Base-by-base conservation (phyloP, 225 moss, liverwort and hornwort genomes). In the Sphagnum contortum region DNA sequence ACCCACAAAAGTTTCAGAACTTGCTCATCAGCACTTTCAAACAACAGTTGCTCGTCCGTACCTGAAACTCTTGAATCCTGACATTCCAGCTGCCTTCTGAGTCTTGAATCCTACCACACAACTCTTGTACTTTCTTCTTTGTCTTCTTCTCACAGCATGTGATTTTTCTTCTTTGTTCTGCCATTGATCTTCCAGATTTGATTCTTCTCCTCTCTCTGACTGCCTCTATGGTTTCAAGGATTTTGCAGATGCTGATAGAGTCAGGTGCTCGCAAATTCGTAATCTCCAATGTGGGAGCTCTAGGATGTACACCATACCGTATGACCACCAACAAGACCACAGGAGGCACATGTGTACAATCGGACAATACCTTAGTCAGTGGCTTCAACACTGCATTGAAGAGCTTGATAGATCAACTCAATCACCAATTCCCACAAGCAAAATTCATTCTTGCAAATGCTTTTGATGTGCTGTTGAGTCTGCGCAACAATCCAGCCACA, bases 221-320 rank as follows among this genome's bases (percentile, higher is more conserved):
- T 29, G 29, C 29, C 29, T 29, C 29, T 29, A 0, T 29, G 29
- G 29, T 29, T 29, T 29, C 29, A 29, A 29, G 29, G 29, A 29
- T 29, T 29, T 29, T 29, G 29, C 79, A 82, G 86, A 70, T 64
- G 49, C 46, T 89, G 8, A 68, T 83, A 60, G 74, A 57, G 8
- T 57, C 87, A 4, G 89, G 89, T 55, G 83, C 84, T 3, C 75
- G 89, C 4, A 89, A 79, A 29, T 68, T 89, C 12, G 68, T 81
- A 5, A 0, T 89, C 6, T 72, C 83, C 6, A 76, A 79, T 7
- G 77, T 89, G 9, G 87, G 87, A 44, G 83, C 89, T 10, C 69
- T 89, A 10, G 87, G 86, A 8, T 89, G 83, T 79, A 86, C 79
- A 9, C 89, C 89, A 0, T 83, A 81, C 59, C 75, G 78, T 6